These are phyloP conservation scores for Linnemannia schmuckeri DNA, from an alignment of 192 early-diverging fungal genomes.

Conservation along the genomic window DNA sequence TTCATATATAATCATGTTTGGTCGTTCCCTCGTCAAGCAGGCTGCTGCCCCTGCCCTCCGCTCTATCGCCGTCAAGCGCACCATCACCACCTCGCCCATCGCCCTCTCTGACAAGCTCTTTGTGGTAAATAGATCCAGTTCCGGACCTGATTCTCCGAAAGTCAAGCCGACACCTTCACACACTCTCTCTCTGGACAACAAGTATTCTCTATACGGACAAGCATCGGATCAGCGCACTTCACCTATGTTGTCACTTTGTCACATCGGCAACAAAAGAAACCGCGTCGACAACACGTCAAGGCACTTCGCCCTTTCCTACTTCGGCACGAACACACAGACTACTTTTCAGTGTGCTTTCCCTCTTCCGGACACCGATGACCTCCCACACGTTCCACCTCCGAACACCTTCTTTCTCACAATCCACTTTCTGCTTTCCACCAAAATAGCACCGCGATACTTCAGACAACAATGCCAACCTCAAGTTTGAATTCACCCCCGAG, in stretches of 20 bases:
- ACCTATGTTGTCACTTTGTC: too few species aligned
- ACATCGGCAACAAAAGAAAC: not conserved
- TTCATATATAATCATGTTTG: constrained; percentile 44
- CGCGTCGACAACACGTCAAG: not conserved
- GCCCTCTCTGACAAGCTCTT: constrained; percentile 69
- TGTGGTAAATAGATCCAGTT: constrained; percentile 60
- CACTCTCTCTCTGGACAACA: not conserved
- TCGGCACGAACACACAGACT: not conserved
- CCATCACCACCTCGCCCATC: constrained; percentile 58
- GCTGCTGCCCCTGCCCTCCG: constrained; percentile 49
- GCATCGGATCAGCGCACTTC: not conserved
- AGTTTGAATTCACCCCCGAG: constrained; percentile 88
- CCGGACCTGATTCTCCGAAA: constrained; percentile 55
- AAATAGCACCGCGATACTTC: constrained; percentile 81
- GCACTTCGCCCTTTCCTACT: not conserved
- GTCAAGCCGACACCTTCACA: not conserved
- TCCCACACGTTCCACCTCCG: not conserved
- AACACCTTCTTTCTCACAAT: not conserved
- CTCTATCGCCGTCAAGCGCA: constrained; percentile 54
- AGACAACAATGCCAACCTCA: constrained; percentile 85
- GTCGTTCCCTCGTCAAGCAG: constrained; percentile 58
- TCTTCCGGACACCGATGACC: not conserved
- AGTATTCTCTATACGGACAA: not conserved
- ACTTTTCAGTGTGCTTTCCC: not conserved
- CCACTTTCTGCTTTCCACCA: not conserved